Conservation (phyloP, 139 green algal genomes). For the Klebsormidium nitens region DNA sequence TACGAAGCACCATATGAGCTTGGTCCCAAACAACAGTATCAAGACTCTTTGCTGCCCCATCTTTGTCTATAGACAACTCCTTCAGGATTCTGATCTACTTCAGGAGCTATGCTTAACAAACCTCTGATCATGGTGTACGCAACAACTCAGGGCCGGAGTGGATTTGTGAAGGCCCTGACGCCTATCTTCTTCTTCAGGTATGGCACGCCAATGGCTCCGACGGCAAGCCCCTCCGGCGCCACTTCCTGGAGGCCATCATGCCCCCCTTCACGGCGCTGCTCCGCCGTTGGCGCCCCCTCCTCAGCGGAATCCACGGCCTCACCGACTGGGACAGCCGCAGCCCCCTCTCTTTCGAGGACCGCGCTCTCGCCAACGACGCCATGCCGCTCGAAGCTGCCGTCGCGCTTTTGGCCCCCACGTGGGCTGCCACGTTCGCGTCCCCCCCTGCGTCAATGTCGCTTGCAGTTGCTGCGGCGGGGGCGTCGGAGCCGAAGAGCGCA, state of each 20-base stretch:
- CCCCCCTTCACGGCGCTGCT: constrained; percentile 22
- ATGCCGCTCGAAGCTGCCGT: constrained; percentile 16
- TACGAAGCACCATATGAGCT: too few species aligned
- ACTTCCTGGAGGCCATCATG: constrained; percentile 16
- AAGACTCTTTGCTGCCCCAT: too few species aligned
- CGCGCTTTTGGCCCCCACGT: constrained; percentile 14
- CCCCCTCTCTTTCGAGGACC: constrained; percentile 18
- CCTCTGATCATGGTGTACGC: too few species aligned
- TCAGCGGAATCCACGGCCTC: constrained; percentile 16
- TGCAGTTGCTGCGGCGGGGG: constrained; percentile 11
- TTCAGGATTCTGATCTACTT: too few species aligned
- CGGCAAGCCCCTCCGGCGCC: background rate
- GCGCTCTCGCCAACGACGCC: constrained; percentile 23
- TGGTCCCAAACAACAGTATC: too few species aligned
- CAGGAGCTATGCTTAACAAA: too few species aligned
- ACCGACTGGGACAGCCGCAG: constrained; percentile 26
- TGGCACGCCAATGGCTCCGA: constrained; percentile 6
- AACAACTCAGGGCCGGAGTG: too few species aligned
- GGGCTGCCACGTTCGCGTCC: constrained; percentile 22
- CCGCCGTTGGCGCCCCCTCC: constrained; percentile 22
- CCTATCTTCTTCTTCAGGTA: constrained; percentile 10
- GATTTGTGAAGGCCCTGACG: background rate
- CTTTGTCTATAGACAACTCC: too few species aligned
- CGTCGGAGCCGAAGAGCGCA: constrained; percentile 7
- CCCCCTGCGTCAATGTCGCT: constrained; percentile 16